These are phyloP conservation scores for Talaromyces sp. DNA, from an alignment of 2,329 filamentous ascomycete species.

Conservation along the genomic window DNA sequence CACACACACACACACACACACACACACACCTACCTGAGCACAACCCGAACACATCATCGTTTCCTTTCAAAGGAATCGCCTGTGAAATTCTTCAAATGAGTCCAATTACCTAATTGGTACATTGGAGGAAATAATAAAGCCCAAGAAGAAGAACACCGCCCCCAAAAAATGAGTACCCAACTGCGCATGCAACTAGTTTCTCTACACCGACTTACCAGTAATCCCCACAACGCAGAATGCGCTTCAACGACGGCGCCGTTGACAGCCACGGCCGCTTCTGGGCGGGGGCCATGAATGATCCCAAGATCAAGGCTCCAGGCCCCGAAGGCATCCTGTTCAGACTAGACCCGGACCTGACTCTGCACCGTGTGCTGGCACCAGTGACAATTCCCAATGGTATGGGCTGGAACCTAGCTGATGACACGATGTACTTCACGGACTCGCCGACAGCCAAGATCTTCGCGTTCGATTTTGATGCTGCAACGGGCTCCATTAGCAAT, in stretches of 20 bases:
- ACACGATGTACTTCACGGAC: slow-evolving; percentile 82
- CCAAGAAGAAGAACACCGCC: not conserved
- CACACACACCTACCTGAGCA: no score
- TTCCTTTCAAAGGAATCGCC: not conserved
- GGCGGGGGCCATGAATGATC: slow-evolving; percentile 85
- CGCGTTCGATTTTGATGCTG: slow-evolving; percentile 71
- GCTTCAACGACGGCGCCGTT: slow-evolving; percentile 79
- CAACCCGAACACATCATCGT: no score
- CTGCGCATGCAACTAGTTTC: not conserved
- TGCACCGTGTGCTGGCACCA: slow-evolving; percentile 62
- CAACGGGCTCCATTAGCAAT: slow-evolving; percentile 67
- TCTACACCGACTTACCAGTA: slow-evolving; percentile 3
- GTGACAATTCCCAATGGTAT: slow-evolving; percentile 84
- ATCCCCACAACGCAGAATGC: slow-evolving; percentile 44
- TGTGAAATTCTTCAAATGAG: no score
- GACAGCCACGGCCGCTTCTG: slow-evolving; percentile 82
- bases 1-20: not conserved
- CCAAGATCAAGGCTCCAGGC: slow-evolving; percentile 59
- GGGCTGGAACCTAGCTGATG: slow-evolving; percentile 73
- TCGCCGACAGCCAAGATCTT: slow-evolving; percentile 71
- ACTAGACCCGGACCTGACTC: slow-evolving; percentile 64
- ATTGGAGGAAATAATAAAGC: not conserved
- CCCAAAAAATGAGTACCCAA: slow-evolving; percentile 2
- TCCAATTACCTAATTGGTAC: no score
- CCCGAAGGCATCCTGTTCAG: slow-evolving; percentile 71